Base-by-base conservation (phyloP, 1,284 basidiomycete species). In the Moesziomyces sp. region DNA sequence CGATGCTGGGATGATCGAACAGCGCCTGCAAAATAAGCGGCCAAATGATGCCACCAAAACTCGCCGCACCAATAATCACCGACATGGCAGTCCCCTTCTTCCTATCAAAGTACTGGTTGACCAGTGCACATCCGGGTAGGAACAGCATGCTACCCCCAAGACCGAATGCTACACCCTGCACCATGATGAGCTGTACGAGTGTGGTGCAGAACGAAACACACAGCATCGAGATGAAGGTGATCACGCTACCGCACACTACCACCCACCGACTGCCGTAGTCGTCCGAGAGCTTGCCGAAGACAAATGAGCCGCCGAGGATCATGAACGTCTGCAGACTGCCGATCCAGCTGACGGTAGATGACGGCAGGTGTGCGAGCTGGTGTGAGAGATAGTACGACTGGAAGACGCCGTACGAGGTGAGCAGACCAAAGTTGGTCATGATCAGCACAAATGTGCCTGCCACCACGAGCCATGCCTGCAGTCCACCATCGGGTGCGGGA, bases 381-480 rank as follows among this genome's bases (percentile, higher is more conserved):
- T 66, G 62, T 0, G 58, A 54, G 48, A 54, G 11, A 48, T 74
- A 74, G 59, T 70, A 74, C 43, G 46, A 57, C 23, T 70, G 67
- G 19, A 74, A 74, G 6, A 74, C 62, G 13, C 67, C 72, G 53
- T 74, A 74, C 19, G 72, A 74, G 8, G 72, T 74, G 16, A 74
- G 53, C 14, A 74, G 67, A 38, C 72, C 72, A 24, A 74, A 74
- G 49, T 74, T 74, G 61, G 66, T 74, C 72, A 74, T 70, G 62
- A 74, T 70, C 30, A 70, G 59, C 5, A 70, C 3, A 24, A 74
- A 74, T 11, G 72, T 74, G 42, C 66, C 67, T 11, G 57, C 54
- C 26, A 74, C 67, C 3, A 74, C 72, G 42, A 74, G 61, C 66
- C 72, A 74, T 1, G 72, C 72, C 54, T 58, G 55, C 3, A 74